A percentile compares a stretch with the other conserved stretches of the same genome.
These are phyloP conservation scores for Abortiporus biennis DNA, from an alignment of 1,284 basidiomycete species.

Conservation along the genomic window DNA sequence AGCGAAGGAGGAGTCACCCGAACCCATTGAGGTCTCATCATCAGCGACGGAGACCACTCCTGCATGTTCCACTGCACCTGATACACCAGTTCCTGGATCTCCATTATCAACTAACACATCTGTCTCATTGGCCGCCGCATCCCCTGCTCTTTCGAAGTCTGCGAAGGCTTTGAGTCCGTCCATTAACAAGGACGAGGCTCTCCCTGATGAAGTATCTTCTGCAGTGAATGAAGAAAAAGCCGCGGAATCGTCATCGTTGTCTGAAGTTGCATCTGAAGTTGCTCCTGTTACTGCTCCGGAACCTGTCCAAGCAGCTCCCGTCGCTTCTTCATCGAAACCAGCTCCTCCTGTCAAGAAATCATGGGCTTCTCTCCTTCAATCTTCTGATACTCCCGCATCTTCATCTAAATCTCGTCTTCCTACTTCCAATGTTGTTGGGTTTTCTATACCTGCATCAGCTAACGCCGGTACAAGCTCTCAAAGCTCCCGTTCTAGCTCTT, in stretches of 20 bases:
- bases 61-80: slow-evolving; percentile 33
- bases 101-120: slow-evolving; percentile 59
- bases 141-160: slow-evolving; percentile 15
- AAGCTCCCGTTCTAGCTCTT: slow-evolving; percentile 24
- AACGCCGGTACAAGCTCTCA: slow-evolving; percentile 5
- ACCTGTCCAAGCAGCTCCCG: neutral
- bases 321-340: slow-evolving; percentile 17
- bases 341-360: slow-evolving; percentile 48
- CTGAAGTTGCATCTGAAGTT: slow-evolving; percentile 7
- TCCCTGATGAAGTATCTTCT: too few species aligned
- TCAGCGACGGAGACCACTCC: slow-evolving; percentile 34
- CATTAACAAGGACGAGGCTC: slow-evolving; percentile 10
- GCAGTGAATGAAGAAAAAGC: slow-evolving; percentile 3
- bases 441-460: slow-evolving; percentile 52
- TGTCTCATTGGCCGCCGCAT: slow-evolving; percentile 31
- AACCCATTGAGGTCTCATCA: slow-evolving; percentile 20
- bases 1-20: slow-evolving; percentile 11
- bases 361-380: slow-evolving; percentile 70
- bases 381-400: slow-evolving; percentile 30
- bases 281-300: slow-evolving; percentile 8
- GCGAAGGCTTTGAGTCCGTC: slow-evolving; percentile 15
- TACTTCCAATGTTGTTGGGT: slow-evolving; percentile 59
- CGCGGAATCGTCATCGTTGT: neutral
- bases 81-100: slow-evolving; percentile 46
- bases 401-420: slow-evolving; percentile 41